A percentile compares a stretch with the other conserved stretches of the same genome.
Evolutionary conservation across 805 yeast species (phyloP).

Genomic region (Candida easanensis): DNA sequence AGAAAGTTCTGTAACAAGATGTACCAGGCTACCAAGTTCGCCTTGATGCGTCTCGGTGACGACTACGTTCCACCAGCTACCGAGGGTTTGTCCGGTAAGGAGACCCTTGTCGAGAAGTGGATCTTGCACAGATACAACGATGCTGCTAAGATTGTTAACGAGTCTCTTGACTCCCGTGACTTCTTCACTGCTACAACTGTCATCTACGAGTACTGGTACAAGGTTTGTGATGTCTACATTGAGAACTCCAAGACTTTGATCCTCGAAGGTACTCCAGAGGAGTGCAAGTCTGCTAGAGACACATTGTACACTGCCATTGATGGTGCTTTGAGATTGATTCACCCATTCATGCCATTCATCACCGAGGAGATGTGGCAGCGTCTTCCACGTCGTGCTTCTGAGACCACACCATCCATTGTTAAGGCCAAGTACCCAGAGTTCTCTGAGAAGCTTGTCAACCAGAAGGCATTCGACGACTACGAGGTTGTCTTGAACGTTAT

Average conservation of each 20-base stretch:
- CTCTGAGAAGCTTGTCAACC: constrained; percentile 58
- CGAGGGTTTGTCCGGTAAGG: constrained; percentile 65
- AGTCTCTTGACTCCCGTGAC: constrained; percentile 76
- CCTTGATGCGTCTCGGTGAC: constrained; percentile 85
- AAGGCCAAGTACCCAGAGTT: constrained; percentile 78
- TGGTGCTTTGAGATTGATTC: constrained; percentile 85
- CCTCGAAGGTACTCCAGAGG: constrained; percentile 83
- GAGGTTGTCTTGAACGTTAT: constrained; percentile 83
- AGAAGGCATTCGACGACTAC: constrained; percentile 67
- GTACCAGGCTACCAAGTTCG: constrained; percentile 98
- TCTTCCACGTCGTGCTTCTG: constrained; percentile 81
- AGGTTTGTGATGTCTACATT: constrained; percentile 95
- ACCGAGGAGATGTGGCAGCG: constrained; percentile 99
- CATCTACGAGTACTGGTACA: constrained; percentile 92
- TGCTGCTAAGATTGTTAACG: constrained; percentile 62
- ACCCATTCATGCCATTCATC: constrained; percentile 97
- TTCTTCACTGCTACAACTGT: constrained; percentile 85
- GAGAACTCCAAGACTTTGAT: constrained; percentile 94
- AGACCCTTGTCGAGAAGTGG: constrained; percentile 95
- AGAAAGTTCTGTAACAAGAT: constrained; percentile 99
- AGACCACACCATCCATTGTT: constrained; percentile 66
- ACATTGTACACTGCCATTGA: constrained; percentile 92
- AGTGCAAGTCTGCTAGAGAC: constrained; percentile 87
- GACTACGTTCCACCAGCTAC: constrained; percentile 80
- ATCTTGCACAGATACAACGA: constrained; percentile 80